Conservation (phyloP, 2,329 filamentous ascomycete genomes). For the Teratosphaeriaceae sp. region DNA sequence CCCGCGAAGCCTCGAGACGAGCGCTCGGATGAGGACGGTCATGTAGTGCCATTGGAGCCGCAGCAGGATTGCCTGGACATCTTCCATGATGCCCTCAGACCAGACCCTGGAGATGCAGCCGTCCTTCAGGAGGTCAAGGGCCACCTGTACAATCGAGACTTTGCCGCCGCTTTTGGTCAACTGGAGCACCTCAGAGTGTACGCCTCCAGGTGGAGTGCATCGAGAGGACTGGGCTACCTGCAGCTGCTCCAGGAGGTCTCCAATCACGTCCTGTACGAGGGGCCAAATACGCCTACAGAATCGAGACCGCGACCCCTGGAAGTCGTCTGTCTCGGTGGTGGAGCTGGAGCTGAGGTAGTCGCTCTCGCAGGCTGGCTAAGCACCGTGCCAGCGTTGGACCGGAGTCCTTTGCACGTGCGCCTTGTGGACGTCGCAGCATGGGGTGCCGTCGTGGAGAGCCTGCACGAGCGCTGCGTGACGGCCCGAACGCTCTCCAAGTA, state of each 20-base stretch:
- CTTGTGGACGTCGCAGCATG: constrained; percentile 83
- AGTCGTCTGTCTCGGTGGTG: constrained; percentile 57
- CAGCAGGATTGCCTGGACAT: constrained; percentile 68
- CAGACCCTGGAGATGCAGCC: constrained; percentile 19
- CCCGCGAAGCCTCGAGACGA: background rate
- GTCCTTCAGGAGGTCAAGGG: constrained; percentile 77
- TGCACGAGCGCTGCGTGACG: constrained; percentile 52
- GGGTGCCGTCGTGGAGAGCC: constrained; percentile 53
- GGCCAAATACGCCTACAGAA: background rate
- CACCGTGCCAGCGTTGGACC: background rate
- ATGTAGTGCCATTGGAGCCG: constrained; percentile 25
- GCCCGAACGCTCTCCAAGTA: constrained; percentile 42
- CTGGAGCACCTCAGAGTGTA: constrained; percentile 72
- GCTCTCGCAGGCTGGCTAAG: constrained; percentile 50
- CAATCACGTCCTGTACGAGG: constrained; percentile 15
- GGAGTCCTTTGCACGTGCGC: background rate
- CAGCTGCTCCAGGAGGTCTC: constrained; percentile 43
- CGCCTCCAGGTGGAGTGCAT: constrained; percentile 84
- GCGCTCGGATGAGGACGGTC: background rate
- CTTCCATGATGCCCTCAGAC: constrained; percentile 55
- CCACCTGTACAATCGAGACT: constrained; percentile 81
- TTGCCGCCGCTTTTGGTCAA: constrained; percentile 68
- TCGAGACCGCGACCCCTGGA: background rate
- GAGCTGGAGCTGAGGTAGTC: constrained; percentile 60
- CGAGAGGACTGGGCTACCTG: constrained; percentile 75